phyloP scores from a whole-genome alignment of 257 asterid species.

The Coffea eugenioides region DNA sequence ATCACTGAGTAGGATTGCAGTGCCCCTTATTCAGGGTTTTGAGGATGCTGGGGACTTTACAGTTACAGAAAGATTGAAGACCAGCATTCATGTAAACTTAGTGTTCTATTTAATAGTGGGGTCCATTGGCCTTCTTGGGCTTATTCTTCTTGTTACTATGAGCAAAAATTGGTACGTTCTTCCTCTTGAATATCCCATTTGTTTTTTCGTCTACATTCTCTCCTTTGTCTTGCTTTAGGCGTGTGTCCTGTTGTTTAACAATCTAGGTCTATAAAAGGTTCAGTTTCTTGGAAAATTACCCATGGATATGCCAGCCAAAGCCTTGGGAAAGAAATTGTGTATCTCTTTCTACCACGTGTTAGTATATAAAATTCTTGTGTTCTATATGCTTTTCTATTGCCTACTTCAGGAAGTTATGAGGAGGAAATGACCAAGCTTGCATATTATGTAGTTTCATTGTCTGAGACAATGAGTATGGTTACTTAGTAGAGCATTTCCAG shows the following conservation, averaged over 20 bases:
- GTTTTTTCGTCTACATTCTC: conserved; percentile 2
- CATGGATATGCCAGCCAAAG: too few relatives aligned
- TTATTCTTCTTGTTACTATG: conserved; percentile 80
- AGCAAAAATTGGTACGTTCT: conserved; percentile 68
- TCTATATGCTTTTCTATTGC: background rate
- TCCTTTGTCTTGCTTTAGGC: background rate
- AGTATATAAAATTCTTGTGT: background rate
- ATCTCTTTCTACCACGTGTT: background rate
- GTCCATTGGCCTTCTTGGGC: conserved; percentile 86
- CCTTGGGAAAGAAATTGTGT: background rate
- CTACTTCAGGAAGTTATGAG: background rate
- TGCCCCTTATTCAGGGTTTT: conserved; percentile 96
- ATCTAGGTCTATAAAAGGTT: background rate
- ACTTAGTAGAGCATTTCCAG: background rate
- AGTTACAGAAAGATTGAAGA: conserved; percentile 82
- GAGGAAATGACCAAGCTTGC: background rate
- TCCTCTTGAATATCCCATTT: conserved; percentile 23
- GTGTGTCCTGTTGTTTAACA: background rate
- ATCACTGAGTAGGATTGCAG: conserved; percentile 77
- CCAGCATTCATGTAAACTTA: conserved; percentile 91
- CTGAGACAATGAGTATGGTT: background rate
- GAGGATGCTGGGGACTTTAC: conserved; percentile 99
- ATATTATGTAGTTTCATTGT: background rate
- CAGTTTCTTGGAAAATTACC: background rate
- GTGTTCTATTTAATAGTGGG: conserved; percentile 89